Percentiles rank a stretch among this genome's conserved stretches.
Conservation (phyloP, 371 early-diverging fungal genomes). For the Syncephalastrum sp. region DNA sequence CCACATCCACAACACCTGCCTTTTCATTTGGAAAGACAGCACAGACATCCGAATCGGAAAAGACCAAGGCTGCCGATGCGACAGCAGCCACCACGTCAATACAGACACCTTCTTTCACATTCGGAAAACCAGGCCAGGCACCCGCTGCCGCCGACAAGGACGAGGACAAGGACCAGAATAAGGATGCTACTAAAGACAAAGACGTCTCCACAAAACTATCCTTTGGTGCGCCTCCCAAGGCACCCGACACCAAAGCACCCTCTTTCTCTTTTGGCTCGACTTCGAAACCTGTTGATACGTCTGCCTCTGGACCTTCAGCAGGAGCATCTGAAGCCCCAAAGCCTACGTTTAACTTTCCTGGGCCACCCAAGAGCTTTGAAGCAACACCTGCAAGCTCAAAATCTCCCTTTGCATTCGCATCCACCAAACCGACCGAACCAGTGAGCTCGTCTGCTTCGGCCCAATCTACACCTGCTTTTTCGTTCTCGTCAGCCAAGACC, state of each 20-base stretch:
- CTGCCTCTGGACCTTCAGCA: background rate
- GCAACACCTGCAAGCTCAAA: background rate
- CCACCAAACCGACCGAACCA: background rate
- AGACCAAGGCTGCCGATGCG: constrained; percentile 4
- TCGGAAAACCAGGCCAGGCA: constrained; percentile 13
- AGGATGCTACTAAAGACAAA: background rate
- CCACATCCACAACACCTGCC: constrained; percentile 2
- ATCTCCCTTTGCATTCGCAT: constrained; percentile 4
- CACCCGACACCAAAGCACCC: constrained; percentile 10
- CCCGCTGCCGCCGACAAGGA: constrained; percentile 3
- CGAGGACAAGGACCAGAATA: background rate
- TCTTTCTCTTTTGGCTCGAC: constrained; percentile 3
- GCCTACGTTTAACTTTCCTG: background rate
- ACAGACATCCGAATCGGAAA: constrained; percentile 6
- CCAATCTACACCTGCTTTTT: background rate
- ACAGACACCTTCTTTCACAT: constrained; percentile 15
- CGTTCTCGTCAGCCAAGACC: background rate
- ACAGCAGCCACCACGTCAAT: background rate
- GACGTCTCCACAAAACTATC: background rate
- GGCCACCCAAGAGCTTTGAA: background rate
- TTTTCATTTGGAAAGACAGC: constrained; percentile 10
- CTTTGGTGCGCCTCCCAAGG: constrained; percentile 6
- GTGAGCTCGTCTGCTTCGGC: background rate
- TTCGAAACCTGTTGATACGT: background rate
- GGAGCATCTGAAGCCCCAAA: background rate